Evolutionary conservation across 306 rosid genomes (phyloP).

Genomic region (Prunus persica): DNA sequence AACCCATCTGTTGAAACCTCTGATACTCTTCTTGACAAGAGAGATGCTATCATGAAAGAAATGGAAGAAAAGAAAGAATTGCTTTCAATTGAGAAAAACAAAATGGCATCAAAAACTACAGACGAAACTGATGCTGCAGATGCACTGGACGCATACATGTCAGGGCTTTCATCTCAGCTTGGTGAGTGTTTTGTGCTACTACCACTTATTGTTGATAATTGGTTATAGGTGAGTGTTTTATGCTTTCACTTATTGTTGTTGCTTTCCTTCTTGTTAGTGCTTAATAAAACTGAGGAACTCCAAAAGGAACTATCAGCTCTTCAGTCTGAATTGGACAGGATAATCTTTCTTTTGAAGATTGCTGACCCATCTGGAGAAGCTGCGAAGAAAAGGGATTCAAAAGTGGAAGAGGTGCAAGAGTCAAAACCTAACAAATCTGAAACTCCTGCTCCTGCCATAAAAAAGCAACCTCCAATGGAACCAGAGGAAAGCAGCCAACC

Average conservation of each 20-base stretch:
- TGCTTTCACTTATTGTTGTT: conserved; percentile 24
- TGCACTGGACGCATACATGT: conserved; percentile 85
- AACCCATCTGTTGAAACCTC: conserved; percentile 79
- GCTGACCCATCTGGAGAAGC: conserved; percentile 96
- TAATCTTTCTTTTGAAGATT: conserved; percentile 76
- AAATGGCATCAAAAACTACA: conserved; percentile 34
- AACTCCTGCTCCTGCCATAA: conserved; percentile 28
- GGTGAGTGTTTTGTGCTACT: conserved; percentile 34
- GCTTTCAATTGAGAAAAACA: conserved; percentile 58
- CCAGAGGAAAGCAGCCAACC: conserved; percentile 34
- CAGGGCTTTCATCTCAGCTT: conserved; percentile 90
- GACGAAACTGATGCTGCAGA: conserved; percentile 55
- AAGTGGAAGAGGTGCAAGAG: conserved; percentile 44
- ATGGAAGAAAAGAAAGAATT: conserved; percentile 61
- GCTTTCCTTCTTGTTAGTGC: conserved; percentile 50
- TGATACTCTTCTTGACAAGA: conserved; percentile 85
- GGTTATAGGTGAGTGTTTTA: not conserved
- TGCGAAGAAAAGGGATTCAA: conserved; percentile 72
- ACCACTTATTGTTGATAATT: not conserved
- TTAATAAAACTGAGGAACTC: conserved; percentile 62
- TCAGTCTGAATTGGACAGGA: conserved; percentile 79
- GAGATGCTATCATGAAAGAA: conserved; percentile 65
- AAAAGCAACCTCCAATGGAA: conserved; percentile 40
- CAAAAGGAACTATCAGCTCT: conserved; percentile 69
- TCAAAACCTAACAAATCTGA: conserved; percentile 40